These are phyloP conservation scores for Nothophoma quercina DNA, from an alignment of 2,329 filamentous ascomycete genomes.

Conservation along the genomic window DNA sequence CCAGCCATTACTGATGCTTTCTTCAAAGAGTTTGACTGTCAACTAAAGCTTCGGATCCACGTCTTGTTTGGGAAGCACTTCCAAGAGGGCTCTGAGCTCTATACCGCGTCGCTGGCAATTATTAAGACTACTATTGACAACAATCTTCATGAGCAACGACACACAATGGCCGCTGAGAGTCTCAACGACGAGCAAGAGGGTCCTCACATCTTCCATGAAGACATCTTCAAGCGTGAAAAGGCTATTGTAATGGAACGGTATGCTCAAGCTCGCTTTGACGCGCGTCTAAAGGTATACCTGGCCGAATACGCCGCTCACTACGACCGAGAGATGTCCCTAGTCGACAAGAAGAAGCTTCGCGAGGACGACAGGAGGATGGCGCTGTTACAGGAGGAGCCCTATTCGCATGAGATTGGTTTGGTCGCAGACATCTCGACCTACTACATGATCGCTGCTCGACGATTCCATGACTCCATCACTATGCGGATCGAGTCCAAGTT, in stretches of 20 bases:
- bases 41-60: slow-evolving; percentile 26
- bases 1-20: slow-evolving; percentile 33
- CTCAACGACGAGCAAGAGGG: slow-evolving; percentile 45
- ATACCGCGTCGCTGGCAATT: slow-evolving; percentile 29
- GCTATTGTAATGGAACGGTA: slow-evolving; percentile 29
- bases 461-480: slow-evolving; percentile 66
- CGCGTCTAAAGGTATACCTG: slow-evolving; percentile 38
- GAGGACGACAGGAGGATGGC: slow-evolving; percentile 31
- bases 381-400: slow-evolving; percentile 64
- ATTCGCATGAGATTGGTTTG: slow-evolving; percentile 66
- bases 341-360: slow-evolving; percentile 39
- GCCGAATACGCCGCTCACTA: slow-evolving; percentile 24
- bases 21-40: slow-evolving; percentile 27
- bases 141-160: slow-evolving; percentile 37
- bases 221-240: slow-evolving; percentile 29
- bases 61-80: slow-evolving; percentile 41
- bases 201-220: slow-evolving; percentile 45
- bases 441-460: slow-evolving; percentile 70
- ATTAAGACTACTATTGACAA: slow-evolving; percentile 34
- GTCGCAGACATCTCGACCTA: slow-evolving; percentile 72
- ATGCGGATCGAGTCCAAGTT: slow-evolving; percentile 50
- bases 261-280: slow-evolving; percentile 28
- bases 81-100: slow-evolving; percentile 37
- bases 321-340: slow-evolving; percentile 18
- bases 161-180: slow-evolving; percentile 30